Base-by-base conservation (phyloP, 176 grass and related monocot genomes). In the Rhipidocladum racemiflorum region DNA sequence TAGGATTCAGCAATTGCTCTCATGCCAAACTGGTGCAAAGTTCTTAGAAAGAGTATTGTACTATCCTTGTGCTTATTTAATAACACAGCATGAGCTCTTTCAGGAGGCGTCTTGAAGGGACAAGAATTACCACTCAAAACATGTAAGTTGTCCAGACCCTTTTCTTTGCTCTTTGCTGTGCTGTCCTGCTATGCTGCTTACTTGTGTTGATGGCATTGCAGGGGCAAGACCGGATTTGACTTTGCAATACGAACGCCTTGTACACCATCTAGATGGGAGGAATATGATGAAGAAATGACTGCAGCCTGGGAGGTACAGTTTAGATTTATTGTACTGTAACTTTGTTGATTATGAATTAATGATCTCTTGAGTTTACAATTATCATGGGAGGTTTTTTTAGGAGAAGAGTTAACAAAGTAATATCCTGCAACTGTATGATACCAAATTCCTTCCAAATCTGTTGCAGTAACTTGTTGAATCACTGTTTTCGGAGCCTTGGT, bases 81-180 rank as follows among this genome's bases (percentile, higher is more conserved):
- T 91, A 75, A 91, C 81, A 80, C 65, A 56, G 44, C 55, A 51
- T 91, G 76, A 32, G 9, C 32, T 86, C 85, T 95, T 89, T 83
- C 88, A 98, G 96, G 92, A 98, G 91, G 38, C 87, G 82, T 49
- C 96, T 99, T 87, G 96, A 99, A 88, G 92, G 96, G 85, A 99
- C 96, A 72, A 89, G 92, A 89, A 99, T 99, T 88, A 99, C 92
- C 51, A 91, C 92, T 88, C 96, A 91, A 71, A 85, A 82, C 54
- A 89, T 92, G 96, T 86, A 91, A 87, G 79, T 40, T 85, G n/a
- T 66, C 16, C 77, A 27, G 23, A 53, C 61, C 30, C n/a, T 45
- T 62, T 38, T 72, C 13, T 78, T 72, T 84, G 6, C 8, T 68
- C n/a, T 59, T 72, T 40, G 7, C 55, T 65, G 24, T 65, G 42